These are phyloP conservation scores for Penicillium arizonense DNA, from an alignment of 495 filamentous ascomycete species.

Conservation along the genomic window DNA sequence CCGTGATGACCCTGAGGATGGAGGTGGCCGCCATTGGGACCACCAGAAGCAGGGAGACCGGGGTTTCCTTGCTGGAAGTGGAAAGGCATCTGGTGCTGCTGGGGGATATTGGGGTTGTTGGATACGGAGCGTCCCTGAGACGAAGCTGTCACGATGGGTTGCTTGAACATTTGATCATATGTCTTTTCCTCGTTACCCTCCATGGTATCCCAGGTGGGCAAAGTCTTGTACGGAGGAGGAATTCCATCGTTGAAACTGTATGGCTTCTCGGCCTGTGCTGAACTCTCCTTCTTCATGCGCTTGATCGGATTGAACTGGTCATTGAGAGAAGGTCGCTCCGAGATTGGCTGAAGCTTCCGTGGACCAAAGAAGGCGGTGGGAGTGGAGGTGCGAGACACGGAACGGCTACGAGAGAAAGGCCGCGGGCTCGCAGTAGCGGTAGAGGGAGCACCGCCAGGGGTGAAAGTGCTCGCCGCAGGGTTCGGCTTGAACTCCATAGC, in stretches of 20 bases:
- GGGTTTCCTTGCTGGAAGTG: slow-evolving; percentile 52
- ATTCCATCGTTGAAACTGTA: slow-evolving; percentile 69
- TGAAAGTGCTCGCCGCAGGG: slow-evolving; percentile 74
- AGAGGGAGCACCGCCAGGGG: slow-evolving; percentile 59
- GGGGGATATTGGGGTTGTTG: slow-evolving; percentile 60
- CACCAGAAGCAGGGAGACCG: slow-evolving; percentile 45
- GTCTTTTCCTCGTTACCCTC: slow-evolving; percentile 64
- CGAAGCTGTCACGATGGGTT: slow-evolving; percentile 54
- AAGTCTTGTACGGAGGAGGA: slow-evolving; percentile 71
- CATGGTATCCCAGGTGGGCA: slow-evolving; percentile 71
- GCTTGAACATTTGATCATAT: slow-evolving; percentile 76
- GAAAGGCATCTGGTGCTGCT: slow-evolving; percentile 75
- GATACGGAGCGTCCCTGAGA: slow-evolving; percentile 62
- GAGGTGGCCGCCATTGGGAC: slow-evolving; percentile 63
- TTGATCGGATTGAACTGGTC: slow-evolving; percentile 73
- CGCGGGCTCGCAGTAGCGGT: slow-evolving; percentile 61
- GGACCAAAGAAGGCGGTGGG: slow-evolving; percentile 53
- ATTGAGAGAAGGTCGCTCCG: slow-evolving; percentile 60
- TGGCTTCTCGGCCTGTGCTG: slow-evolving; percentile 46
- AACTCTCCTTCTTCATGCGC: slow-evolving; percentile 61
- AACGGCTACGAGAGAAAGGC: slow-evolving; percentile 48
- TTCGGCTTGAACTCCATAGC: slow-evolving; percentile 84
- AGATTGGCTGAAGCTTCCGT: slow-evolving; percentile 57
- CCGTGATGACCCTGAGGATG: slow-evolving; percentile 64
- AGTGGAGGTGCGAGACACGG: slow-evolving; percentile 51